Evolutionary conservation across 192 early-diverging fungal species (phyloP).

Genomic region (Neocallimastix lanati): DNA sequence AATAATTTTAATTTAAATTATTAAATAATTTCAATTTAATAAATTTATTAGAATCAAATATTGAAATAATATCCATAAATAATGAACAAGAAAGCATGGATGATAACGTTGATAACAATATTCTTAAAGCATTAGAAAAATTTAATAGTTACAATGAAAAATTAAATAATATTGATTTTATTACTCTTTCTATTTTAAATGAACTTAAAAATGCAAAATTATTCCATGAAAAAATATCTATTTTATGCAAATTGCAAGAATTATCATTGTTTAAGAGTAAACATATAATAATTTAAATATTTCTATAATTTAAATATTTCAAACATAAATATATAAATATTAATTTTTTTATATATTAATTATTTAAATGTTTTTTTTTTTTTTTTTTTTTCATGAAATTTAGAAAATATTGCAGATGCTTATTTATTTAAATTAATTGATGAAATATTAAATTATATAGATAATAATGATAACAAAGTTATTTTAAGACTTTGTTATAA

Average conservation of each 20-base stretch:
- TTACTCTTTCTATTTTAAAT: neutral
- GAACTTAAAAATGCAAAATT: neutral
- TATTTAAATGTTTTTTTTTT: too few species aligned
- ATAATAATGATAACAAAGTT: neutral
- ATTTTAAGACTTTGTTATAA: neutral
- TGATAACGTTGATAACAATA: neutral
- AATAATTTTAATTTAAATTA: neutral
- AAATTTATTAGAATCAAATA: neutral
- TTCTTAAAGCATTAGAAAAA: neutral
- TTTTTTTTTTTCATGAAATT: too few species aligned
- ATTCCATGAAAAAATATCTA: neutral
- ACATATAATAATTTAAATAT: too few species aligned
- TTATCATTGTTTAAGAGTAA: neutral
- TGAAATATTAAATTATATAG: neutral
- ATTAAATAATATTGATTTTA: neutral
- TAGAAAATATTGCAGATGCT: neutral
- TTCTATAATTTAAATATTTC: too few species aligned
- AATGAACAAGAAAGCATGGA: neutral
- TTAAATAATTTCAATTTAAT: neutral
- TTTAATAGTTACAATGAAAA: neutral
- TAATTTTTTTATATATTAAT: too few species aligned
- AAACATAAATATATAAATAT: too few species aligned
- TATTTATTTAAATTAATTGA: neutral
- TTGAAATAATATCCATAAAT: neutral
- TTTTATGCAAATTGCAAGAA: neutral